Base-by-base conservation (phyloP, 1,284 basidiomycete species). In the Flammula alnicola region DNA sequence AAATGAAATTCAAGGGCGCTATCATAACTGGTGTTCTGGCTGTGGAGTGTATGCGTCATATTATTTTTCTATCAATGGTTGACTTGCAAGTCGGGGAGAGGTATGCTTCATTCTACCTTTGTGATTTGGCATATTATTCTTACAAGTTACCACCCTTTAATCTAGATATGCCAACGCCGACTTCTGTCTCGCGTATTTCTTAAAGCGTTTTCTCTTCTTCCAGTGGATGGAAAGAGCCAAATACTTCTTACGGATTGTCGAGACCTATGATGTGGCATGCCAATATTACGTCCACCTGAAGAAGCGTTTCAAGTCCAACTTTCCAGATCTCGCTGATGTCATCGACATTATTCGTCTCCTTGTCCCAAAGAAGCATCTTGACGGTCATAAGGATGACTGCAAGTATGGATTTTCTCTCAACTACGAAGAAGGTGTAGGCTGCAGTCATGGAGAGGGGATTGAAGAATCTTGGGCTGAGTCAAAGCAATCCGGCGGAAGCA, bases 371-470 rank as follows among this genome's bases (percentile, higher is more conserved):
- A n/a, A n/a, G n/a, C n/a, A n/a, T n/a, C n/a, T n/a, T n/a, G n/a
- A n/a, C n/a, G n/a, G n/a, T n/a, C n/a, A 47, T 5, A 54, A 66
- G 40, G 57, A 56, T 9, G 46, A 57, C 4, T 68, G 66, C 46
- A 38, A 41, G 8, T 51, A 57, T 39, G 33, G 23, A 1, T 68
- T 43, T 36, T 55, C 59, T 9, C 46, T 65, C 10, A 63, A 63
- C n/a, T 66, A 60, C 51, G 33, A 46, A 23, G 12, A 40, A 19
- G 31, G 52, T 9, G 20, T 48, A 47, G 67, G 63, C 22, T 39
- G 56, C n/a, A 51, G 49, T 23, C 36, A 60, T 49, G 56, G 59
- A 5, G 60, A 67, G 42, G 43, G 48, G 7, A 52, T 55, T 17
- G 59, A 65, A 43, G 10, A 39, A 16, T 38, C 47, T 6, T 66